Conservation (phyloP, 768 basidiomycete species). For the Strobilomyces confusus region DNA sequence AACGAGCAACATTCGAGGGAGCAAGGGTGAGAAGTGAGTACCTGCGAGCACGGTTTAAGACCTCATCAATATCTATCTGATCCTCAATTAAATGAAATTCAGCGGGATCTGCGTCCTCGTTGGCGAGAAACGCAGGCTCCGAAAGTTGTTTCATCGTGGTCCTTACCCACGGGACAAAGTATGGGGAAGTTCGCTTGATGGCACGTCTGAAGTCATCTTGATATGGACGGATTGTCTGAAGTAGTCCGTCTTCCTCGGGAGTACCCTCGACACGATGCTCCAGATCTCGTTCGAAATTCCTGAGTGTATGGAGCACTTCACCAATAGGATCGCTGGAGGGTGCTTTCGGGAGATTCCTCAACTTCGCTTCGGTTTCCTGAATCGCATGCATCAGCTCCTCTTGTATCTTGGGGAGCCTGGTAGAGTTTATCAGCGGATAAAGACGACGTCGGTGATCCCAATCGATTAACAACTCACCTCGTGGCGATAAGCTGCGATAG, state of each 20-base stretch:
- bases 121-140: conserved; percentile 30
- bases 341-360: conserved; percentile 40
- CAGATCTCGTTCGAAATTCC: conserved; percentile 33
- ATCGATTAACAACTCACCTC: conserved; percentile 36
- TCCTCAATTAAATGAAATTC: not conserved
- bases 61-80: conserved; percentile 49
- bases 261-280: no score
- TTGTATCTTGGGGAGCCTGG: conserved; percentile 60
- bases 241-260: no score
- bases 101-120: conserved; percentile 35
- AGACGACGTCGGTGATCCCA: not conserved
- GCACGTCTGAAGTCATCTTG: conserved; percentile 44
- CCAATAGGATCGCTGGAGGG: conserved; percentile 54
- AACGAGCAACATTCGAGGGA: no score
- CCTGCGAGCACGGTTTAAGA: conserved; percentile 44
- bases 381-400: conserved; percentile 52
- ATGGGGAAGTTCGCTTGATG: conserved; percentile 52
- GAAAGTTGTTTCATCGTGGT: conserved; percentile 1
- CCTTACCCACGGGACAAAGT: conserved; percentile 51
- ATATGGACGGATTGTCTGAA: conserved; percentile 27
- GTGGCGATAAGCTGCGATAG: conserved; percentile 61
- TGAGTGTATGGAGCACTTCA: conserved; percentile 49
- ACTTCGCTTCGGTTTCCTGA: conserved; percentile 31
- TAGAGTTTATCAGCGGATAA: not conserved
- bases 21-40: conserved; percentile 27